Percentiles rank a stretch among this genome's conserved stretches.
Evolutionary conservation across 345 rosid genomes (phyloP).

Genomic region (Salix exigua): DNA sequence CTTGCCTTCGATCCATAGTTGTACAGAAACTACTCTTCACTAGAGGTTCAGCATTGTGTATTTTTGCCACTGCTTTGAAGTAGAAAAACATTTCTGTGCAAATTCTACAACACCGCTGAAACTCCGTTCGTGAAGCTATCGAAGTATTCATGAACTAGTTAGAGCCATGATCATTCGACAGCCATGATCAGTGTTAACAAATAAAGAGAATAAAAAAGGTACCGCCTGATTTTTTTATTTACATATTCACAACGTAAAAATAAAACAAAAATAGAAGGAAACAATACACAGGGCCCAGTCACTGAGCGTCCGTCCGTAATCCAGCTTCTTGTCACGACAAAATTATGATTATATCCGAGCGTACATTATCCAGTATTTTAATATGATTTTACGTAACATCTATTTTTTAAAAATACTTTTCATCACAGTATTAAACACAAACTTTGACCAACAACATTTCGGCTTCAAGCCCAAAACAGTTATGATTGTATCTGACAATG

Average conservation of each 20-base stretch:
- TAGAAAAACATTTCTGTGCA: neutral
- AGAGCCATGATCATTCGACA: neutral
- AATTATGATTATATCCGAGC: neutral
- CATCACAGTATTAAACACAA: too few relatives aligned
- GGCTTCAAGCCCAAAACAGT: neutral
- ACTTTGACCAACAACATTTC: neutral
- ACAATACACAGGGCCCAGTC: neutral
- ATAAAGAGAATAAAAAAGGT: neutral
- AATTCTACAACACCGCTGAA: neutral
- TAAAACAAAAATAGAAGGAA: neutral
- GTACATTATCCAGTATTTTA: too few relatives aligned
- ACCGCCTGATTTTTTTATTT: neutral
- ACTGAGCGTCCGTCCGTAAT: neutral
- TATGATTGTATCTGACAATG: neutral
- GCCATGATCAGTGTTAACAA: neutral
- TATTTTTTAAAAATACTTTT: too few relatives aligned
- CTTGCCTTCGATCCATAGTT: neutral
- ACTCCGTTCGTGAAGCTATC: neutral
- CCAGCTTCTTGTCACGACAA: neutral
- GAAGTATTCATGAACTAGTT: neutral
- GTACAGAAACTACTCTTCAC: neutral
- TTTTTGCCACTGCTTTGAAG: neutral
- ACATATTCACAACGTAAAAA: constrained; percentile 13
- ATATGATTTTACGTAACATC: too few relatives aligned
- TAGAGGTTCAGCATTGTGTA: neutral